phyloP scores from a whole-genome alignment of 1,284 basidiomycete genomes.

The Polyporus tsugae region DNA sequence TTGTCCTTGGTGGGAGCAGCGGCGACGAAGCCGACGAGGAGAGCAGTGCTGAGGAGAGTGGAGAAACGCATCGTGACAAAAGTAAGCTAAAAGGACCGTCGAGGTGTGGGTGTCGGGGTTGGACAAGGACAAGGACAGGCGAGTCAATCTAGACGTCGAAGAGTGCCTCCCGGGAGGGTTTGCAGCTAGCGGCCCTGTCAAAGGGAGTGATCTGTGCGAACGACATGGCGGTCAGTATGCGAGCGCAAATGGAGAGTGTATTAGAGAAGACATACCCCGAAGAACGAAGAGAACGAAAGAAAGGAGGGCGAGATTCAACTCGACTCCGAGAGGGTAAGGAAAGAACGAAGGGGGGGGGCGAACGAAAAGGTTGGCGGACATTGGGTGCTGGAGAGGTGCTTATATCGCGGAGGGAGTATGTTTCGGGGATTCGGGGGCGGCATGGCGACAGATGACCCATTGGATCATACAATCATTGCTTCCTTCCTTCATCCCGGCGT shows the following conservation, averaged over 20 bases:
- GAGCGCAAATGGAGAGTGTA: slow-evolving; percentile 19
- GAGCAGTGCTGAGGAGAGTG: slow-evolving; percentile 58
- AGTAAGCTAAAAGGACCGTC: slow-evolving; percentile 51
- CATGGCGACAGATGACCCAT: slow-evolving; percentile 44
- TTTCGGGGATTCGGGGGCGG: slow-evolving; percentile 28
- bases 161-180: slow-evolving; percentile 65
- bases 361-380: slow-evolving; percentile 41
- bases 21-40: slow-evolving; percentile 58
- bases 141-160: slow-evolving; percentile 42
- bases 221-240: slow-evolving; percentile 17
- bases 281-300: slow-evolving; percentile 56
- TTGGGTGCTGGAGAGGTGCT: slow-evolving; percentile 26
- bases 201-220: slow-evolving; percentile 67
- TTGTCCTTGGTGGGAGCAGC: slow-evolving; percentile 52
- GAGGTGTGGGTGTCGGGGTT: slow-evolving; percentile 55
- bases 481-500: slow-evolving; percentile 21
- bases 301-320: slow-evolving; percentile 65
- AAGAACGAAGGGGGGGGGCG: slow-evolving; percentile 50
- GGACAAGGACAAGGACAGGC: slow-evolving; percentile 44
- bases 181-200: slow-evolving; percentile 66
- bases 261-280: slow-evolving; percentile 44
- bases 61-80: slow-evolving; percentile 62
- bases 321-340: slow-evolving; percentile 56
- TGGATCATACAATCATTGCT: slow-evolving; percentile 33
- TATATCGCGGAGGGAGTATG: slow-evolving; percentile 27